Conservation (phyloP, 495 filamentous ascomycete species). For the Podospora appendiculata region DNA sequence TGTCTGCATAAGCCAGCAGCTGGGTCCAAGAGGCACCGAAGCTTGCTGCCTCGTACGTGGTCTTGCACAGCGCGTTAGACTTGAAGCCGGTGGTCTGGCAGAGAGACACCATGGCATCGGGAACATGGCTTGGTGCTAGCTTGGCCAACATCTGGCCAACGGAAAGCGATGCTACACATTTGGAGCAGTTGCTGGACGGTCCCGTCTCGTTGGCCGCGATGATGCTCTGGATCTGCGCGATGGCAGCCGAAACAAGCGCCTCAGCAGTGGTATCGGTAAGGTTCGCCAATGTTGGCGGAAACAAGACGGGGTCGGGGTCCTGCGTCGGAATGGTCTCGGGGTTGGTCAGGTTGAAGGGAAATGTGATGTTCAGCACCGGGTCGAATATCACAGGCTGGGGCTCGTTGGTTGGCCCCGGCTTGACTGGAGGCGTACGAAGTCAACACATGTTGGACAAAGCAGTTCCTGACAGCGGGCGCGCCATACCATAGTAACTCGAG, state of each 20-base stretch:
- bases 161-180: constrained; percentile 44
- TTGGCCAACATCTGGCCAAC: constrained; percentile 43
- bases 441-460: background rate
- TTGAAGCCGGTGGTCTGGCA: constrained; percentile 39
- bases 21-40: constrained; percentile 53
- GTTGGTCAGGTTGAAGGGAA: constrained; percentile 48
- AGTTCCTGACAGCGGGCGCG: background rate
- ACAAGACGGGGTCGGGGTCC: constrained; percentile 43
- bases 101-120: constrained; percentile 41
- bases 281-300: constrained; percentile 34
- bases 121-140: constrained; percentile 39
- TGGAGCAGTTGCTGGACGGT: constrained; percentile 37
- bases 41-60: constrained; percentile 34
- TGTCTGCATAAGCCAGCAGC: constrained; percentile 46
- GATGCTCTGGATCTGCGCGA: constrained; percentile 37
- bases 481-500: constrained; percentile 37
- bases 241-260: constrained; percentile 29
- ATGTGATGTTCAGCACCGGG: constrained; percentile 49
- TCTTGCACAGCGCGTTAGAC: constrained; percentile 36
- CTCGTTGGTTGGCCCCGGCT: constrained; percentile 45
- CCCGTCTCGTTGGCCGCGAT: constrained; percentile 29
- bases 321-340: constrained; percentile 42
- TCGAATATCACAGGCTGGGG: constrained; percentile 52
- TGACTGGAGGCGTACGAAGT: constrained; percentile 12
- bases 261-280: constrained; percentile 31